Conservation (phyloP, 768 basidiomycete species). For the Hericium erinaceus region DNA sequence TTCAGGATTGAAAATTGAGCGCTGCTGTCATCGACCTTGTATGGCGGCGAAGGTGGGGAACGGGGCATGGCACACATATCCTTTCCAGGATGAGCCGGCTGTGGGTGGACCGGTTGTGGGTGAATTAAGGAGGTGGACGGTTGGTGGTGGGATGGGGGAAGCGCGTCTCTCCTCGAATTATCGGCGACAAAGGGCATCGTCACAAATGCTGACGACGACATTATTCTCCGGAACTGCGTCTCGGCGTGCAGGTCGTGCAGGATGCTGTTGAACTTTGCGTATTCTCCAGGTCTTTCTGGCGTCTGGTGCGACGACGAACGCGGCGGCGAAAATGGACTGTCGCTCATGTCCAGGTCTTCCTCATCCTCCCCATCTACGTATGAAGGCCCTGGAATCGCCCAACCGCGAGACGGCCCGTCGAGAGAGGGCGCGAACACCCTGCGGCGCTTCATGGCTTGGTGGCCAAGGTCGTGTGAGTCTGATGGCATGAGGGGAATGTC, state of each 20-base stretch:
- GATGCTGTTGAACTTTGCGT: slow-evolving; percentile 53
- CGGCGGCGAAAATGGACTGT: background rate
- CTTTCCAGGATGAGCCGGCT: background rate
- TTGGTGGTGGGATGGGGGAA: background rate
- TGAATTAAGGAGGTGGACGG: background rate
- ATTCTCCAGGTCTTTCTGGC: slow-evolving; percentile 24
- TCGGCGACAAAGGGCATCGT: background rate
- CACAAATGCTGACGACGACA: slow-evolving; percentile 7
- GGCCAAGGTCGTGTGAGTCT: slow-evolving; percentile 15
- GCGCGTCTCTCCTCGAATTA: background rate
- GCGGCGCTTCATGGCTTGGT: slow-evolving; percentile 40
- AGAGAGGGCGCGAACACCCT: slow-evolving; percentile 42
- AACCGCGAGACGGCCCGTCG: slow-evolving; percentile 44
- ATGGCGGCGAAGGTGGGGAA: background rate
- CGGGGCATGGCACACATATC: background rate
- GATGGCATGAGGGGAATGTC: slow-evolving; percentile 6
- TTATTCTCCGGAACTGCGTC: slow-evolving; percentile 53
- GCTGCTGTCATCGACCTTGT: background rate
- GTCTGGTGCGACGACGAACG: background rate
- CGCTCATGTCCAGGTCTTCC: slow-evolving; percentile 14
- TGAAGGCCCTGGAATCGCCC: slow-evolving; percentile 16
- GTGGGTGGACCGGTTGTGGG: background rate
- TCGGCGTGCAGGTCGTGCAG: slow-evolving; percentile 65
- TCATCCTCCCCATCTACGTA: slow-evolving; percentile 22
- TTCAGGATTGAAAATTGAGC: background rate